Conservation (phyloP, 257 asterid genomes). For the Gentiana dahurica region DNA sequence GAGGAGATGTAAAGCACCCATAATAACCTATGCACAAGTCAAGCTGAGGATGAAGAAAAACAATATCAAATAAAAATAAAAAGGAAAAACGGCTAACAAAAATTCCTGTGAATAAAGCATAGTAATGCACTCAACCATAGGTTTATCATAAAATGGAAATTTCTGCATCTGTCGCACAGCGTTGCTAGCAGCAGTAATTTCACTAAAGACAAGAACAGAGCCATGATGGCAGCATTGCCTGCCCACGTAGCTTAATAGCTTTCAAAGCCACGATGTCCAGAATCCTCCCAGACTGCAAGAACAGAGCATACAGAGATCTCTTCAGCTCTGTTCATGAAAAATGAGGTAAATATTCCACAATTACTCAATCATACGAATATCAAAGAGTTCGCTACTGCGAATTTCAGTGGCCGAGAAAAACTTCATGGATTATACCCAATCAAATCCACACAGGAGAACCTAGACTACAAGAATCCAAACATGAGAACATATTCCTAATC, state of each 20-base stretch:
- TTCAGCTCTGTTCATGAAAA: slow-evolving; percentile 70
- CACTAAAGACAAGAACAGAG: slow-evolving; percentile 56
- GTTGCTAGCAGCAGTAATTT: slow-evolving; percentile 92
- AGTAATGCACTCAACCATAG: slow-evolving; percentile 51
- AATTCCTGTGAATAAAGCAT: background rate
- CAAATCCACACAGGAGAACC: no score
- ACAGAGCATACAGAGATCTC: slow-evolving; percentile 96
- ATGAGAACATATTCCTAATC: no score
- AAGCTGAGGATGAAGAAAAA: no score
- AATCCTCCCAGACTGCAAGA: slow-evolving; percentile 96
- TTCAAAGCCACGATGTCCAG: slow-evolving; percentile 86
- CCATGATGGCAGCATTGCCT: slow-evolving; percentile 47
- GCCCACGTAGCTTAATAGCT: slow-evolving; percentile 93
- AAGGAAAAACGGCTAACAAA: no score
- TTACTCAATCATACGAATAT: background rate
- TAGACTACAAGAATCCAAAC: no score
- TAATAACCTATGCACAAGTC: no score
- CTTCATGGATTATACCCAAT: no score
- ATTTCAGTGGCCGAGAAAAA: no score
- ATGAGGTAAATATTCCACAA: slow-evolving; percentile 2
- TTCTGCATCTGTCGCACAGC: slow-evolving; percentile 97
- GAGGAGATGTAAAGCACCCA: no score
- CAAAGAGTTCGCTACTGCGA: background rate
- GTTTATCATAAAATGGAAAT: slow-evolving; percentile 90
- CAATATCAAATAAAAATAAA: no score